Evolutionary conservation across 2,329 filamentous ascomycete species (phyloP), one percentile per base, ranked within the genome.

Genomic region (Monosporascus sp.): DNA sequence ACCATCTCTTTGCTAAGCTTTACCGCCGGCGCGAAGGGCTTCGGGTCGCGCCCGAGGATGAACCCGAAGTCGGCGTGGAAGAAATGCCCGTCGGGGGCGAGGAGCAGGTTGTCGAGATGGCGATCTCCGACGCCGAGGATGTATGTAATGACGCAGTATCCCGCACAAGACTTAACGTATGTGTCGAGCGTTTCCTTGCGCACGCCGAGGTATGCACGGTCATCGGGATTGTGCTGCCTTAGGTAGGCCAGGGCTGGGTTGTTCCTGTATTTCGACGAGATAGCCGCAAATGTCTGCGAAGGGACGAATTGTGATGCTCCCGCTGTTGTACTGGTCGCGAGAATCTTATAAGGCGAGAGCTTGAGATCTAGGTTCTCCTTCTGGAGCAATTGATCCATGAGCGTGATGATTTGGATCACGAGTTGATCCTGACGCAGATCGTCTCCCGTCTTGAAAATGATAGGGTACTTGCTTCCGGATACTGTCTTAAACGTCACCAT

Each of bases 31-130:
- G 94, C 93, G 66, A 99, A 97, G 0, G 94, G 94, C 67, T 99
- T 99, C 0, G 94, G 94, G 62, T 99, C 94, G 41, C 94, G 89
- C 18, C 94, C 94, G 1, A 99, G 86, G 57, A 99, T 99, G 71
- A 96, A 99, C 43, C 95, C 94, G 64, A 99, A 99, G 70, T 99
- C 94, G 31, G 93, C 92, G 68, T 99, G 94, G 80, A 99, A 97
- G 76, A 99, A 99, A 70, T 95, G 90, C 0, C 85, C 94, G 60
- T 92, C 88, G 1, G 94, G 92, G 0, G 91, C 84, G 5, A 99
- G 83, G 25, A 99, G 84, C 1, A 99, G 82, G 64, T 99, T 99
- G 69, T 99, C 94, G 2, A 97, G 80, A 71, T 99, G 94, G 2
- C 94, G 86, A 68, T 99, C 94, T 20, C 94, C 94, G 3, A 99